phyloP scores from a whole-genome alignment of 208 protist genomes.

The Acanthamoeba lenticulata region DNA sequence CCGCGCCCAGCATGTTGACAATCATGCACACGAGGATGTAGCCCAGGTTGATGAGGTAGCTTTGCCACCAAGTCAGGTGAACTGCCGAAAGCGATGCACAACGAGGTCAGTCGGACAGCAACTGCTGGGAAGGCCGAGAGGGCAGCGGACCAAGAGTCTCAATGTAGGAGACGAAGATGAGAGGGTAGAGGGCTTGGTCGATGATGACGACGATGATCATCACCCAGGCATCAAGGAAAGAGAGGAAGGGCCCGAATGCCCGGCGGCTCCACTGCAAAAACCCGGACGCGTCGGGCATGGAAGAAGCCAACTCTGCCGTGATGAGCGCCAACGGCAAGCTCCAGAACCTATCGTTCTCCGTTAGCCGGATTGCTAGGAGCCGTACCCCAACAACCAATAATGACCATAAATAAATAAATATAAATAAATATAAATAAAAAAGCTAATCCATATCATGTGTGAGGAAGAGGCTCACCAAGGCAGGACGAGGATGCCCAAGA shows the following conservation, averaged over 20 bases:
- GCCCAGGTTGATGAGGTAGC: slow-evolving; percentile 40
- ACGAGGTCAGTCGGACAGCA: neutral
- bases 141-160: neutral
- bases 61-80: slow-evolving; percentile 38
- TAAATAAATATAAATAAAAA: too few species aligned
- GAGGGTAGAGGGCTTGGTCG: slow-evolving; percentile 23
- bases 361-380: neutral
- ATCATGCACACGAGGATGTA: slow-evolving; percentile 31
- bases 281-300: neutral
- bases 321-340: slow-evolving; percentile 56
- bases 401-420: too few species aligned
- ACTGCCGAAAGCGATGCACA: neutral
- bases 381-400: neutral
- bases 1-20: slow-evolving; percentile 18
- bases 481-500: slow-evolving; percentile 29
- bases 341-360: neutral
- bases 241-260: slow-evolving; percentile 30
- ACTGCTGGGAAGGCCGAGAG: neutral
- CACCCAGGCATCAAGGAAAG: slow-evolving; percentile 39
- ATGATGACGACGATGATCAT: slow-evolving; percentile 61
- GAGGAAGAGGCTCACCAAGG: neutral
- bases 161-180: slow-evolving; percentile 59
- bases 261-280: slow-evolving; percentile 5
- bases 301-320: neutral
- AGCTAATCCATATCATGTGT: too few species aligned